Evolutionary conservation across 352 stramenopile genomes (phyloP), one percentile per base, ranked within the genome.

Genomic region (Pseudoperonospora humuli): DNA sequence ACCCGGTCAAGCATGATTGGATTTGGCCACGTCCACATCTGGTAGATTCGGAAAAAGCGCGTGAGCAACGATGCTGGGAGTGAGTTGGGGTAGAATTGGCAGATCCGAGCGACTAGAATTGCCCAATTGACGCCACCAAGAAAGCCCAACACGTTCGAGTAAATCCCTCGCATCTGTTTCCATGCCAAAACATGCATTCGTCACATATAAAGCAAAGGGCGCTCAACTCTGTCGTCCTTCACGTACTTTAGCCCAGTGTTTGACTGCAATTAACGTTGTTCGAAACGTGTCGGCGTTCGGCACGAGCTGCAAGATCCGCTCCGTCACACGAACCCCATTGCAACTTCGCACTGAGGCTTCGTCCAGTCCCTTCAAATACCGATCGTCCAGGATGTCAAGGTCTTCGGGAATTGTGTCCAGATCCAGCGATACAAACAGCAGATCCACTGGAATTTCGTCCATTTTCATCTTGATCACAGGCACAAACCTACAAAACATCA

Each of bases 131-230:
- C 88, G 11, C 97, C 97, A 33, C 97, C 96, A 0, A 99, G 64
- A 54, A 98, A 99, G 11, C 96, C 97, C 18, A 98, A 68, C 23
- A 98, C 93, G 69, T 99, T 99, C n/a, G 87, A 97, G 64, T 99
- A 99, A 43, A 99, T 79, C 23, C 97, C 96, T 19, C 96, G 84
- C 28, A 91, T 61, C 69, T 92, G 39, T 13, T n/a, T 53, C n/a
- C 38, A n/a, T 27, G 17, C 15, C 44, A 24, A n/a, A 45, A 57
- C 43, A 7, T 7, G 34, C 50, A 36, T 7, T 28, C 44, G 41
- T 13, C 25, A 50, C n/a, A 36, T 28, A 59, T n/a, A 7, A 26
- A 47, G 8, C n/a, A 13, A 31, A 19, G 15, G 11, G 19, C 0
- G 9, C 5, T 25, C 1, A 19, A 43, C 8, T 23, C 4, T 13